Base-by-base conservation (phyloP, 805 yeast species). In the Lipomyces chichibuensis region DNA sequence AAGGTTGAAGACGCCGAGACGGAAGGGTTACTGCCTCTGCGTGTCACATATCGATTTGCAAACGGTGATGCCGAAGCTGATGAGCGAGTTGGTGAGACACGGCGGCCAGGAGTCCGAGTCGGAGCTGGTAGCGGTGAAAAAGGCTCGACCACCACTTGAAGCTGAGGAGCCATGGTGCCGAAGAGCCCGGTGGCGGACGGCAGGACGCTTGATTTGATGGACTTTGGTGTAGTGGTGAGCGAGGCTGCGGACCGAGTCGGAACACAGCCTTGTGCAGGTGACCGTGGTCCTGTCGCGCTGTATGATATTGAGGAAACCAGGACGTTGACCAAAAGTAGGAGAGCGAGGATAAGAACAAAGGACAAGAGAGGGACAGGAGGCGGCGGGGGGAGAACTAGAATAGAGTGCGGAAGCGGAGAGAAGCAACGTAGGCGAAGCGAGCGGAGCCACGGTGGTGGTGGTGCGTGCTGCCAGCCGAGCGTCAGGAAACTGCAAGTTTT, bases 81-180 rank as follows among this genome's bases (percentile, higher is more conserved):
- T 25, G 66, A 51, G 27, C 66, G 65, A 14, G 63, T 37, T 37
- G 70, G 70, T 7, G 71, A 67, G 9, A 29, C 29, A 6, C 69
- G 59, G 20, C 66, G 64, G 35, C 63, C 63, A 14, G 67, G 58
- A 3, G 66, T 56, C 53, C 70, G 62, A 25, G 65, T 43, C 27
- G 66, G 62, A 5, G 68, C 59, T 27, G 67, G 61, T 17, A 67
- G 52, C 9, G 66, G 71, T 39, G 70, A 67, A 53, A 65, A 67
- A 1, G 71, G 59, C 64, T 67, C 71, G 33, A 60, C 62, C 56
- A 55, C 69, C 27, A 65, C 59, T 39, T 64, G 66, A 25, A 65
- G 51, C 43, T 59, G 63, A 53, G 71, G 66, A 51, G 65, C 57
- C 70, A 67, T 67, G 33, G 57, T 20, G 54, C 11, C 46, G 63